These are phyloP conservation scores for Taphrina communis DNA, from an alignment of 1,139 yeast species.

Conservation along the genomic window DNA sequence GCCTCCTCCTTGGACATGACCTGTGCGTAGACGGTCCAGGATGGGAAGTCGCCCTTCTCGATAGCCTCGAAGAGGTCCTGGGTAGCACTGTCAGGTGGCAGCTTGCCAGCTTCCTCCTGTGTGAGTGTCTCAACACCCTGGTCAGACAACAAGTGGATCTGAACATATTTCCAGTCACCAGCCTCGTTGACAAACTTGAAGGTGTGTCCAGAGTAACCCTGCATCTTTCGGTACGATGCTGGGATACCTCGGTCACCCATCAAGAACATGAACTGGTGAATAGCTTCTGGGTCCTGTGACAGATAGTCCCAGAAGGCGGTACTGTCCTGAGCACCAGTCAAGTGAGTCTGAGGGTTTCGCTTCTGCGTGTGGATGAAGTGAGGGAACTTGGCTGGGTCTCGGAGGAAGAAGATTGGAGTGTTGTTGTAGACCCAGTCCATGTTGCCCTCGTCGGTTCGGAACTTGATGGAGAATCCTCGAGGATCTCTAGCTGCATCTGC, in stretches of 20 bases:
- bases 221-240: conserved; percentile 66
- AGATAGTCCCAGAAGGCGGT: conserved; percentile 73
- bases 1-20: conserved; percentile 77
- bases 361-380: conserved; percentile 88
- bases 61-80: conserved; percentile 65
- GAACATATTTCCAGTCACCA: conserved; percentile 70
- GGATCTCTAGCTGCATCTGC: conserved; percentile 91
- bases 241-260: conserved; percentile 80
- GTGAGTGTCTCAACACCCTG: conserved; percentile 66
- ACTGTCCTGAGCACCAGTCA: conserved; percentile 64
- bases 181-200: conserved; percentile 70
- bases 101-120: conserved; percentile 63
- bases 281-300: conserved; percentile 65
- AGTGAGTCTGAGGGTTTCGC: conserved; percentile 82
- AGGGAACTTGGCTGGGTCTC: conserved; percentile 88
- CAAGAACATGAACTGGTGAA: conserved; percentile 68
- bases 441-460: conserved; percentile 87
- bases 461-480: conserved; percentile 81
- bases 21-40: conserved; percentile 71
- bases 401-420: conserved; percentile 84
- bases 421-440: conserved; percentile 88
- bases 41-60: conserved; percentile 65
- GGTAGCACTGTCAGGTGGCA: conserved; percentile 68
- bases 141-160: conserved; percentile 67
- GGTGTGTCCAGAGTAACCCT: conserved; percentile 73